Conservation (phyloP, 2,329 filamentous ascomycete genomes). For the Akanthomyces dipterigenus region DNA sequence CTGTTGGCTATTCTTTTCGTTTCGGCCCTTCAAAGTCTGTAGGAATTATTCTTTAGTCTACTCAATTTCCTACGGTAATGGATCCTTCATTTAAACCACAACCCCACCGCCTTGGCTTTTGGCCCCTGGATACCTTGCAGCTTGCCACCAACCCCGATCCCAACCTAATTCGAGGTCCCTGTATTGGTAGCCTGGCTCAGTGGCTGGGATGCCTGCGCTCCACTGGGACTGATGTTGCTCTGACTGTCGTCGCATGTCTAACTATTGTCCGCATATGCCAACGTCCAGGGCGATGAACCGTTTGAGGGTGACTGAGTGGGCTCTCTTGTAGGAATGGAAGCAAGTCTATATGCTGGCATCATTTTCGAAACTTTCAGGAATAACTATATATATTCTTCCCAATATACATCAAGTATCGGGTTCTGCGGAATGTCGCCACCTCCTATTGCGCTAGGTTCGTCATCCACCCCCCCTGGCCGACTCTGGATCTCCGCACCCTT, state of each 20-base stretch:
- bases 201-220: not conserved
- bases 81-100: not conserved
- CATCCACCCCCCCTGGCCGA: not conserved
- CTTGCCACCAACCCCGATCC: not conserved
- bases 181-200: not conserved
- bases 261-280: too few relatives aligned
- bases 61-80: not conserved
- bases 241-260: not conserved
- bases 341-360: too few relatives aligned
- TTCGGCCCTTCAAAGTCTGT: not conserved
- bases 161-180: not conserved
- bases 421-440: not conserved
- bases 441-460: not conserved
- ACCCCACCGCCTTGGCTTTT: not conserved
- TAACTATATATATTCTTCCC: too few relatives aligned
- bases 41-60: not conserved
- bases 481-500: not conserved
- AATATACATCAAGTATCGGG: too few relatives aligned
- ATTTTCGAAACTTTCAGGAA: too few relatives aligned
- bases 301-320: too few relatives aligned
- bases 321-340: too few relatives aligned
- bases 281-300: too few relatives aligned
- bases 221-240: not conserved
- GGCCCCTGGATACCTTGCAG: not conserved
- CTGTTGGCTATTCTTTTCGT: not conserved